These are phyloP conservation scores for Casuarina equisetifolia DNA, from an alignment of 306 rosid genomes.

Conservation along the genomic window DNA sequence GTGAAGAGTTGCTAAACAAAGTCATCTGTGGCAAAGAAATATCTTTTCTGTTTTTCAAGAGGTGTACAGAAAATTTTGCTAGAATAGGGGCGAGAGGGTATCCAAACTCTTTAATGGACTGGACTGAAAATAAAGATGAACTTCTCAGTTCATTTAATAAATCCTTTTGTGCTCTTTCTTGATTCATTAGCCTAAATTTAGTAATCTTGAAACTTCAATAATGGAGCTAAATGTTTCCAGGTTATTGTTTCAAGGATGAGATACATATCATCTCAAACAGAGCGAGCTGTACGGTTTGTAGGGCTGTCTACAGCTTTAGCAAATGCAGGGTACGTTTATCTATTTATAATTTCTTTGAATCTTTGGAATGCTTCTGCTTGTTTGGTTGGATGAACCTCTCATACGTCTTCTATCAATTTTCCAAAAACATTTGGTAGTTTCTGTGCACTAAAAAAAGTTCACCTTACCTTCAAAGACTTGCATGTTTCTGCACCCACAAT, in stretches of 20 bases:
- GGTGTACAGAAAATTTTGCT: neutral
- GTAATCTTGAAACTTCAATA: slow-evolving; percentile 10
- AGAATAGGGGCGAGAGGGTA: neutral
- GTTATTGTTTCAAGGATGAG: slow-evolving; percentile 99
- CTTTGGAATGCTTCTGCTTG: neutral
- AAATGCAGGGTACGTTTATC: slow-evolving; percentile 77
- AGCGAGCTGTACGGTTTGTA: slow-evolving; percentile 79
- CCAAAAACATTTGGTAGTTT: neutral
- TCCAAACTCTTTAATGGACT: slow-evolving; percentile 1
- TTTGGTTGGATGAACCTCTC: neutral
- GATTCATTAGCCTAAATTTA: neutral
- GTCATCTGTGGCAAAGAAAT: neutral
- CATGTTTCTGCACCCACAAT: slow-evolving; percentile 4
- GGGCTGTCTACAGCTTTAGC: slow-evolving; percentile 98
- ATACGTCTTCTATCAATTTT: neutral
- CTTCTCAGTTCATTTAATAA: slow-evolving; percentile 6
- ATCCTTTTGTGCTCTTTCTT: slow-evolving; percentile 1
- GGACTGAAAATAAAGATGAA: neutral
- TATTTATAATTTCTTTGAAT: neutral
- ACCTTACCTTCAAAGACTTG: neutral
- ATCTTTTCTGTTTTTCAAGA: neutral
- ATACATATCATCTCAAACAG: slow-evolving; percentile 96
- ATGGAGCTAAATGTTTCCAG: slow-evolving; percentile 44
- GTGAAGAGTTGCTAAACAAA: neutral
- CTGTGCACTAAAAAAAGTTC: neutral